Percentiles rank a stretch among this genome's conserved stretches.
phyloP scores from a whole-genome alignment of 2,329 filamentous ascomycete species.

The Knoxdaviesia capensis region DNA sequence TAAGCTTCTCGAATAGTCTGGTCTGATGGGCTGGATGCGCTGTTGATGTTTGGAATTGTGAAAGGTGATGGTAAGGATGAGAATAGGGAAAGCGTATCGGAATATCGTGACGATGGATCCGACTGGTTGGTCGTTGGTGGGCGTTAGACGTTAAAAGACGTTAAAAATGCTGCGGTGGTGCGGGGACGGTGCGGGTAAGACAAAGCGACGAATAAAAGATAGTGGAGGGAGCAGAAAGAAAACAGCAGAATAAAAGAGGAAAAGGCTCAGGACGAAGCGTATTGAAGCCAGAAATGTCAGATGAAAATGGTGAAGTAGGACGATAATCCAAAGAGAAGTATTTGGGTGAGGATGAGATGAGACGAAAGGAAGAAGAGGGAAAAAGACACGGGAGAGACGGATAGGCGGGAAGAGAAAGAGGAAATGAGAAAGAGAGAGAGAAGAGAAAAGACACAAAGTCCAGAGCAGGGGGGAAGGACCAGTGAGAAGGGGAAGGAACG shows the following conservation, averaged over 20 bases:
- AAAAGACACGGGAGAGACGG: slow-evolving; percentile 3
- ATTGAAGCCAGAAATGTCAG: too few relatives aligned
- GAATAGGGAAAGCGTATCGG: too few relatives aligned
- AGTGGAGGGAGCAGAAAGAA: not conserved
- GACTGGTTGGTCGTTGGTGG: too few relatives aligned
- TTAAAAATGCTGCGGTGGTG: too few relatives aligned
- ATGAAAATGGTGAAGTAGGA: not conserved
- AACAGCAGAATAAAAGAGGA: not conserved
- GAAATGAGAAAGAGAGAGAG: slow-evolving; percentile 4
- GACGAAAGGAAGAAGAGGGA: slow-evolving; percentile 1
- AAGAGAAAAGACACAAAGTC: not conserved
- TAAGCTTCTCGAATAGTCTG: not conserved
- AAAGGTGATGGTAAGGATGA: too few relatives aligned
- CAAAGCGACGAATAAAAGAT: not conserved
- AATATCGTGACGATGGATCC: too few relatives aligned
- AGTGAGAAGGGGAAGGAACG: too few relatives aligned
- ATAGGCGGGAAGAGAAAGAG: slow-evolving; percentile 5
- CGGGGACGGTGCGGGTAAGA: too few relatives aligned
- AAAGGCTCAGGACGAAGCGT: not conserved
- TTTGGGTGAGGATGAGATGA: not conserved
- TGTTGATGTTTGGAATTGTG: too few relatives aligned
- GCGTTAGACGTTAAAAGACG: too few relatives aligned
- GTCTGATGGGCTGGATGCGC: too few relatives aligned
- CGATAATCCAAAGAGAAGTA: not conserved
- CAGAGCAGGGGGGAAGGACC: too few relatives aligned